Base-by-base conservation (phyloP, 73 alveolate genomes). In the Tetrahymena thermophila region DNA sequence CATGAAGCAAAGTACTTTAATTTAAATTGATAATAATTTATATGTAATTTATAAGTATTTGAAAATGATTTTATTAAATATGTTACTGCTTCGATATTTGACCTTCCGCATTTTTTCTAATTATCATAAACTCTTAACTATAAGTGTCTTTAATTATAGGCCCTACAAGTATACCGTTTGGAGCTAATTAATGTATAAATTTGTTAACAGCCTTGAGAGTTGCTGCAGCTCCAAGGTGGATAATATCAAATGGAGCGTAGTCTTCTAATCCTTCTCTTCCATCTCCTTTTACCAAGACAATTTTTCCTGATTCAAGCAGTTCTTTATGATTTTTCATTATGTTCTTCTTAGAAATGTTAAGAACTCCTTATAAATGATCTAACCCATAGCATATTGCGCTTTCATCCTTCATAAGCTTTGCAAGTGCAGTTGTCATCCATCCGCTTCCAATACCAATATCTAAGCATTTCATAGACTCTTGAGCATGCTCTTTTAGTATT, bases 201-300 rank as follows among this genome's bases (percentile, higher is more conserved):
- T 71, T 71, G 37, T 71, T 71, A 14, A 71, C 89, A 19, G 89
- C 89, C 37, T 71, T 71, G 21, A 71, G 89, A 28, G 89, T 71
- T 11, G 99, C 98, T 23, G 99, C 99, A 42, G 99, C 99, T 0
- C 99, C 99, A 85, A 98, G 99, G 97, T 98, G 99, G 93, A 98
- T 98, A 14, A 94, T 99, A 95, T 98, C 96, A 96, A 97, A 98
- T 0, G 99, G 99, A 10, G 98, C 99, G 55, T 97, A 96, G 93
- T 94, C 83, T 57, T 95, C 94, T 94, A 56, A 98, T 40, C 99
- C 99, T 35, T 56, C 25, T 94, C 99, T 95, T 16, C 99, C 99
- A 97, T 98, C 99, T 34, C 98, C 99, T 31, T 43, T 15, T 13
- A 96, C 97, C 37, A 98, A 93, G n/a, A 71, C 94, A 38, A 97